Percentiles rank a stretch among this genome's conserved stretches.
Evolutionary conservation across 345 rosid genomes (phyloP).

Genomic region (Eucalyptus pumila): DNA sequence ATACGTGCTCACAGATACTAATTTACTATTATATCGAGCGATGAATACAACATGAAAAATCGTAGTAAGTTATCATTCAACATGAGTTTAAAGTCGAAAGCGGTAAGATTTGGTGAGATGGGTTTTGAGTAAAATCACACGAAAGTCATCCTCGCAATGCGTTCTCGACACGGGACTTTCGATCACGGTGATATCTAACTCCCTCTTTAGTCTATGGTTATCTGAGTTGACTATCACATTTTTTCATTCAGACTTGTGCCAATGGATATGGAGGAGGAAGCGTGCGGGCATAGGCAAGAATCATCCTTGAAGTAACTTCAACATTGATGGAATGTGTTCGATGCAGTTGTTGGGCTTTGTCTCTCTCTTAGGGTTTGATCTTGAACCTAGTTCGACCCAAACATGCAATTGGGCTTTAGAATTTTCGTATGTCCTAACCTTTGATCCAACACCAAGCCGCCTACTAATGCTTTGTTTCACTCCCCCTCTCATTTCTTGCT

Average conservation of each 20-base stretch:
- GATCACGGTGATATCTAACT: background rate
- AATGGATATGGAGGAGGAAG: background rate
- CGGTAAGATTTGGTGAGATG: background rate
- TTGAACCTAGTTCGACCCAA: background rate
- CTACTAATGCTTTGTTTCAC: background rate
- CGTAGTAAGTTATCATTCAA: background rate
- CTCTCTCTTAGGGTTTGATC: background rate
- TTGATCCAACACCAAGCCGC: background rate
- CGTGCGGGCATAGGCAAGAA: background rate
- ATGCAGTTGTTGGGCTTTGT: background rate
- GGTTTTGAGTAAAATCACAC: background rate
- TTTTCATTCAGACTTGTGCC: background rate
- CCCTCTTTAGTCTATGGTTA: background rate
- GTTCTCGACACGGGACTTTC: background rate
- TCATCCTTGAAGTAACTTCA: background rate
- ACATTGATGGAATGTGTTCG: background rate
- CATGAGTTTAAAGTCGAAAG: background rate
- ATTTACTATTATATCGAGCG: rapidly evolving
- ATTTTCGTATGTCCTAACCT: background rate
- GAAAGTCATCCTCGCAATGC: rapidly evolving
- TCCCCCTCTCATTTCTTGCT: background rate
- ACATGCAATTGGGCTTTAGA: background rate
- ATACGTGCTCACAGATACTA: rapidly evolving
- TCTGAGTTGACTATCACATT: background rate
- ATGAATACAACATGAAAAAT: rapidly evolving